A percentile compares a stretch with the other conserved stretches of the same genome.
These are phyloP conservation scores for Durio zibethinus DNA, from an alignment of 345 rosid genomes.

Conservation along the genomic window DNA sequence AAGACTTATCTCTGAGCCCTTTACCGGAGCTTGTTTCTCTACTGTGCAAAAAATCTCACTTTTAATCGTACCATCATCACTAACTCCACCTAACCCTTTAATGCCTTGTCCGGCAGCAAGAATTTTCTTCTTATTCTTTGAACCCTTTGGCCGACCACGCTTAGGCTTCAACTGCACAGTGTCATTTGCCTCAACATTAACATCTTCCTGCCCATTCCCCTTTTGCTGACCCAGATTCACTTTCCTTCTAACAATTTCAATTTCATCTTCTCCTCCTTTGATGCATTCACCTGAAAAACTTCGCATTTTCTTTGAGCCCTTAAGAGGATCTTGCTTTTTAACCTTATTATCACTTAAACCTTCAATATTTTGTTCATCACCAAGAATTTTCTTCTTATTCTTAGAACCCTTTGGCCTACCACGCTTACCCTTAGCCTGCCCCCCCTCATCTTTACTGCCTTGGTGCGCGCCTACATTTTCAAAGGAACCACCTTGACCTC, in stretches of 20 bases:
- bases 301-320: slow-evolving; percentile 16
- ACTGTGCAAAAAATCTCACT: not conserved
- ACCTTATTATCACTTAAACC: not conserved
- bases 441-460: not conserved
- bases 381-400: slow-evolving; percentile 15
- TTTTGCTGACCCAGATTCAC: no score
- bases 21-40: slow-evolving; percentile 9
- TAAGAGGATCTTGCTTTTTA: not conserved
- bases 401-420: slow-evolving; percentile 30
- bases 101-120: not conserved
- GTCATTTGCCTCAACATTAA: no score
- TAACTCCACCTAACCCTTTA: not conserved
- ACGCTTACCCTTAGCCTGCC: slow-evolving; percentile 13
- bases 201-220: no score
- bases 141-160: slow-evolving; percentile 23
- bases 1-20: slow-evolving; percentile 12
- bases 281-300: no score
- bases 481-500: slow-evolving; percentile 7
- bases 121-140: slow-evolving; percentile 8
- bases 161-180: no score
- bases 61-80: not conserved
- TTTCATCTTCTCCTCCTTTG: no score
- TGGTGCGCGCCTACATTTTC: not conserved
- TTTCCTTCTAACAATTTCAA: no score
- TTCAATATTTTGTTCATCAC: not conserved